Evolutionary conservation across 2,329 filamentous ascomycete species (phyloP), one percentile per base, ranked within the genome.

Genomic region (Onygenales sp.): DNA sequence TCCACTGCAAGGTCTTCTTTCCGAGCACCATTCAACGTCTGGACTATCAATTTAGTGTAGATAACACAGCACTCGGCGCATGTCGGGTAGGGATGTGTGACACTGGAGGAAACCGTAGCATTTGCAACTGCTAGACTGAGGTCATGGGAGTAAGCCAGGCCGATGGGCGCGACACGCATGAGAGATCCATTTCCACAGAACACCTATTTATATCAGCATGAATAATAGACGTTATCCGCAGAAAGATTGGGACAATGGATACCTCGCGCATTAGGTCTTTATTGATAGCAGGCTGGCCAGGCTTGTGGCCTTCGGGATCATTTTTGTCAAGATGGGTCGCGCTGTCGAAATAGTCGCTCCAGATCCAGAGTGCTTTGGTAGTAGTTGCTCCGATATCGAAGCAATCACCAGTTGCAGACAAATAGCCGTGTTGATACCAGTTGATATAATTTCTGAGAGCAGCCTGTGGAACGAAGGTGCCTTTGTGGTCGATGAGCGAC

Each of bases 361-460:
- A 74, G 21, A 63, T 61, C 3, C 17, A 45, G 13, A 74, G 55
- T 3, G 69, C 63, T 1, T 21, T 42, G 5, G 59, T 55, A 2
- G 71, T 74, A 0, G 65, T 61, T 1, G 47, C 56, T 1, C 72
- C 72, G 7, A 73, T 66, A 55, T 74, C 72, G 61, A 73, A 74
- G 21, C 68, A 67, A 4, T 53, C 14, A 6, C 63, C 61, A 3
- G 59, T 64, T 1, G 67, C 66, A 11, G 68, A 69, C 57, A 73
- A 66, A 42, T 69, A 67, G 6, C 72, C 71, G 7, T 60, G 31
- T 8, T 57, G 49, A 40, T 62, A 59, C 73, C 72, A 74, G 4
- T 62, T 57, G 4, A 72, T 56, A 52, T 70, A 75, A 48, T 69
- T 65, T 31, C 60, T 53, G 40, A 71, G 64, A 9, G 68, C 63